These are phyloP conservation scores for Adansonia rubrostipa DNA, from an alignment of 441 rosid species.

Conservation along the genomic window DNA sequence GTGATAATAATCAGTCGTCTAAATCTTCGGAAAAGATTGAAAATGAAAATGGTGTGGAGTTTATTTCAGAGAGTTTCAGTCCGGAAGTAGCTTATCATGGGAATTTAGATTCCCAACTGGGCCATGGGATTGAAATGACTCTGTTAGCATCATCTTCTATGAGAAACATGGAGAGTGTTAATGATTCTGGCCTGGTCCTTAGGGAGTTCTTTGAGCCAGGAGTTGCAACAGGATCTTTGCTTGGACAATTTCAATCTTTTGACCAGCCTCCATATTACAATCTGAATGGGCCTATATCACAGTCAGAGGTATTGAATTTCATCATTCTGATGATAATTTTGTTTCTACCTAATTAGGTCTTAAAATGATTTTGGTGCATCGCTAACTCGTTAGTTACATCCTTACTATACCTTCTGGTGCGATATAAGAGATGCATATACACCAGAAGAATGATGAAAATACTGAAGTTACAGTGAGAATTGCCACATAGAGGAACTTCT, in stretches of 20 bases:
- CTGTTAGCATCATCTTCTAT: slow-evolving; percentile 62
- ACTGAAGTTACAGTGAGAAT: neutral
- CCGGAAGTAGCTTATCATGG: slow-evolving; percentile 48
- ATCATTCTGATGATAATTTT: slow-evolving; percentile 20
- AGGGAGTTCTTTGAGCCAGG: slow-evolving; percentile 78
- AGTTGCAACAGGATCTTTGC: slow-evolving; percentile 67
- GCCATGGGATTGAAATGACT: slow-evolving; percentile 75
- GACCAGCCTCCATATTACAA: slow-evolving; percentile 58
- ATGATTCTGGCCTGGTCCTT: slow-evolving; percentile 80
- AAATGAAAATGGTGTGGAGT: slow-evolving; percentile 45
- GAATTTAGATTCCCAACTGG: slow-evolving; percentile 51
- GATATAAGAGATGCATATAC: slow-evolving; percentile 5
- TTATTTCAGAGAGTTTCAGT: slow-evolving; percentile 49
- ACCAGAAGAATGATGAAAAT: neutral
- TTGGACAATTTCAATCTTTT: slow-evolving; percentile 62
- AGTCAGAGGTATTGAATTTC: slow-evolving; percentile 63
- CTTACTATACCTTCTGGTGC: neutral
- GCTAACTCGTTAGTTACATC: neutral
- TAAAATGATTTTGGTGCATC: neutral
- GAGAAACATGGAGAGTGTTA: slow-evolving; percentile 57
- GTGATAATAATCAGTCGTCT: slow-evolving; percentile 46
- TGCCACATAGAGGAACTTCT: slow-evolving; percentile 7
- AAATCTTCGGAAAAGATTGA: slow-evolving; percentile 47
- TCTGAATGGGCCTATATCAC: slow-evolving; percentile 53
- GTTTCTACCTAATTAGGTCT: neutral